Evolutionary conservation across 306 rosid genomes (phyloP).

Genomic region (Trifolium repens): DNA sequence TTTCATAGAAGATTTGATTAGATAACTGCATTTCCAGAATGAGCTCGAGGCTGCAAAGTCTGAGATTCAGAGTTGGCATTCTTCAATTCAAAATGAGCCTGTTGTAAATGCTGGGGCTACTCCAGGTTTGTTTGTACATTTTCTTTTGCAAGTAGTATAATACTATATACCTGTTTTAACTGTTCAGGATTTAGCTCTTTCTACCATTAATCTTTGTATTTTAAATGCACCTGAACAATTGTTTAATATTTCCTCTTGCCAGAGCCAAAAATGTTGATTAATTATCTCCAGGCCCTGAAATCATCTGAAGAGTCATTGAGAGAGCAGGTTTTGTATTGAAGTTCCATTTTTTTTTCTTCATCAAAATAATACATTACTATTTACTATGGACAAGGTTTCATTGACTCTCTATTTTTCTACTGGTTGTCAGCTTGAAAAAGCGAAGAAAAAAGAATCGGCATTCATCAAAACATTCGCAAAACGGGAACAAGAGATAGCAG

Average conservation of each 20-base stretch:
- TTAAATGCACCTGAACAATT: constrained; percentile 21
- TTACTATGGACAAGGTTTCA: constrained; percentile 29
- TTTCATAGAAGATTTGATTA: constrained; percentile 22
- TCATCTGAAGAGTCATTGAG: constrained; percentile 83
- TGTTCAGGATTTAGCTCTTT: constrained; percentile 18
- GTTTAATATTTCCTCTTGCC: constrained; percentile 42
- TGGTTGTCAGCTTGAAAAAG: constrained; percentile 83
- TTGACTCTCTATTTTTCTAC: constrained; percentile 33
- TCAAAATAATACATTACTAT: constrained; percentile 26
- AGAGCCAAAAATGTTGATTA: constrained; percentile 79
- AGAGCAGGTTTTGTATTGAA: constrained; percentile 68
- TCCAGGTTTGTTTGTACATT: constrained; percentile 64
- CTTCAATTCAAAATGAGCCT: constrained; percentile 75
- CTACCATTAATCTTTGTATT: not conserved
- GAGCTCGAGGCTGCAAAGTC: constrained; percentile 79
- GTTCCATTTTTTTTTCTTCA: not conserved
- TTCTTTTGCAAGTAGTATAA: constrained; percentile 23
- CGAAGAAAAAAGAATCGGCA: constrained; percentile 94
- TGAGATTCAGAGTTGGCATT: constrained; percentile 88
- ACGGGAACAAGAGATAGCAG: constrained; percentile 93
- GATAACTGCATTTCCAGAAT: constrained; percentile 55
- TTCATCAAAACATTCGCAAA: constrained; percentile 91
- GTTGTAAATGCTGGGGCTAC: constrained; percentile 67
- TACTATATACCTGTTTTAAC: constrained; percentile 19
- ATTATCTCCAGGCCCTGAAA: constrained; percentile 79